Base-by-base conservation (phyloP, 352 stramenopile genomes). In the Nothophytophthora sp. region DNA sequence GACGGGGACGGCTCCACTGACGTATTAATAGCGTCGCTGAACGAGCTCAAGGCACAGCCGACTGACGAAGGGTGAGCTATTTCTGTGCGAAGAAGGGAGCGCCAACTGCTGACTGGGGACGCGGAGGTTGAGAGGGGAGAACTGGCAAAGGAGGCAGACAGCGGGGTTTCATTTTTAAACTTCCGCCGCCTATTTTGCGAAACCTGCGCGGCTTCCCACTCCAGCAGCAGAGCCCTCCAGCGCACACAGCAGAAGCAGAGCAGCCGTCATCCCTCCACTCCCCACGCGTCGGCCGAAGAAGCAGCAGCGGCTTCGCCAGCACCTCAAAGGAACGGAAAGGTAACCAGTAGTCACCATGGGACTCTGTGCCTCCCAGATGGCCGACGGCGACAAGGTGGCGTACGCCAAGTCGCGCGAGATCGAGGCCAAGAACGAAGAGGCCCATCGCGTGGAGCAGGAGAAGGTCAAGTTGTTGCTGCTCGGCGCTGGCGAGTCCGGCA, bases 381-480 rank as follows among this genome's bases (percentile, higher is more conserved):
- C 19, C n/a, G 75, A 87, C 37, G 46, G 34, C n/a, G 81, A 89
- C 66, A 81, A 81, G 49, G 60, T 66, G 39, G 70, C 71, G 25
- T 86, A 82, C 55, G 69, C 66, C 44, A 89, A 92, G 63, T 88
- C 78, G 16, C 76, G 75, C 18, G 81, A 92, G 25, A 74, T 92
- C 50, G 81, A 91, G 50, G 69, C 74, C 33, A 88, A 88, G 55
- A 91, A 91, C 41, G 81, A 89, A 55, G 78, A 90, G 48, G 81
- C 78, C 10, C 81, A 92, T 22, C 78, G 78, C 9, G 78, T 77
- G 13, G 81, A 92, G 56, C 81, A 90, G 48, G 81, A 92, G 51
- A 98, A 98, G 60, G 92, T 99, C 47, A 99, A 98, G 78, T 75
- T 99, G 39, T 69, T 99, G 22, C 70, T 98, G 25, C 74, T 99